Percentiles rank a stretch among this genome's conserved stretches.
Evolutionary conservation across 805 yeast species (phyloP).

Genomic region (Clavispora asparagi): DNA sequence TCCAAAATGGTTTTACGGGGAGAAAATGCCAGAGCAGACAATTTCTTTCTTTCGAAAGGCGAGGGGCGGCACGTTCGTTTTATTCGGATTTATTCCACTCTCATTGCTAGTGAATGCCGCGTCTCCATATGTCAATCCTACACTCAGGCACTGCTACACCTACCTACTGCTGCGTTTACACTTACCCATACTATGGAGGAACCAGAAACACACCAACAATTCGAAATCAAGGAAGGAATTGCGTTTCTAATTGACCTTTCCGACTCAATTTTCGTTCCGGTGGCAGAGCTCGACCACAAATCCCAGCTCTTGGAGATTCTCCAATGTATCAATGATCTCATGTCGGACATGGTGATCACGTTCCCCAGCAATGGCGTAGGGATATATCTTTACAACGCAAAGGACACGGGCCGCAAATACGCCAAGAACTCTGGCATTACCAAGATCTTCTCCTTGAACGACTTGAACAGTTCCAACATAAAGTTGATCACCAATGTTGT

Average conservation of each 20-base stretch:
- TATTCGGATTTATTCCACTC: too few relatives aligned
- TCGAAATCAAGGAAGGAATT: slow-evolving; percentile 58
- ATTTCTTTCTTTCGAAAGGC: too few relatives aligned
- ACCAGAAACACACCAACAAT: slow-evolving; percentile 24
- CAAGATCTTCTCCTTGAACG: slow-evolving; percentile 47
- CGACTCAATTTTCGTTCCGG: slow-evolving; percentile 35
- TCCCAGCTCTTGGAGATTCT: slow-evolving; percentile 50
- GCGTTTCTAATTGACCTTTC: slow-evolving; percentile 59
- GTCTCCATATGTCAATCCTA: too few relatives aligned
- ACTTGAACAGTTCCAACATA: slow-evolving; percentile 54
- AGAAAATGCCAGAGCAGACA: too few relatives aligned
- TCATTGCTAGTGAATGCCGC: too few relatives aligned
- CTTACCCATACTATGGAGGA: slow-evolving; percentile 6
- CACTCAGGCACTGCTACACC: too few relatives aligned
- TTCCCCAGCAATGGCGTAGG: slow-evolving; percentile 73
- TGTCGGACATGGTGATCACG: slow-evolving; percentile 60
- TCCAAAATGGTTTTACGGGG: too few relatives aligned
- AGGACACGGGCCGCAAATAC: slow-evolving; percentile 21
- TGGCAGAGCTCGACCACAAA: slow-evolving; percentile 30
- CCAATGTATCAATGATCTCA: slow-evolving; percentile 52
- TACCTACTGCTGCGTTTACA: too few relatives aligned
- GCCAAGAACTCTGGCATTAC: slow-evolving; percentile 38
- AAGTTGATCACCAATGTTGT: slow-evolving; percentile 48
- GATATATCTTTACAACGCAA: slow-evolving; percentile 54
- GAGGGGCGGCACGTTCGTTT: too few relatives aligned